phyloP scores from a whole-genome alignment of 2,329 filamentous ascomycete genomes.

The Metarhizium brunneum region DNA sequence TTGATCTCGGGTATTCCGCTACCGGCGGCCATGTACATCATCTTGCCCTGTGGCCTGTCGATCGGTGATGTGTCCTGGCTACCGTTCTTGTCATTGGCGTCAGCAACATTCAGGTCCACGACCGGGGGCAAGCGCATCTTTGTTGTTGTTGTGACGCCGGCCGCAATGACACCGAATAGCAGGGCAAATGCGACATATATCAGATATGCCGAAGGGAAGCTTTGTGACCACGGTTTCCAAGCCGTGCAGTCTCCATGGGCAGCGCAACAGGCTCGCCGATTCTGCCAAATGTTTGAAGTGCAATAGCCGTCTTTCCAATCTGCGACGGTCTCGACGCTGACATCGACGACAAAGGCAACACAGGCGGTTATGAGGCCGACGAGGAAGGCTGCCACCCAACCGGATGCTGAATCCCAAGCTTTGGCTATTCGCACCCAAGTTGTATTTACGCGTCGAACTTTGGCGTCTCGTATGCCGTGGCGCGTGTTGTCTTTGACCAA shows the following conservation, averaged over 20 bases:
- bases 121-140: slow-evolving; percentile 33
- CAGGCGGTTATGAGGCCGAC: slow-evolving; percentile 45
- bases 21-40: slow-evolving; percentile 50
- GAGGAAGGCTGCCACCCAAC: slow-evolving; percentile 44
- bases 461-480: slow-evolving; percentile 12
- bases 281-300: slow-evolving; percentile 31
- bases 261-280: slow-evolving; percentile 40
- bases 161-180: slow-evolving; percentile 15
- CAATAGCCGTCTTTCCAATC: slow-evolving; percentile 52
- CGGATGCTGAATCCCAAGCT: slow-evolving; percentile 38
- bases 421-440: neutral
- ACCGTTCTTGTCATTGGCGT: slow-evolving; percentile 1
- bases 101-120: slow-evolving; percentile 15
- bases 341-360: slow-evolving; percentile 46
- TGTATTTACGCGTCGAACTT: neutral
- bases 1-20: slow-evolving; percentile 54
- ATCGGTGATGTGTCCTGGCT: slow-evolving; percentile 5
- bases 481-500: slow-evolving; percentile 49
- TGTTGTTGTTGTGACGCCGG: slow-evolving; percentile 21
- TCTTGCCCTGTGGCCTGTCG: slow-evolving; percentile 28
- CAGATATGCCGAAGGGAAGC: slow-evolving; percentile 12
- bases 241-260: slow-evolving; percentile 21
- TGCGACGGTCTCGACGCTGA: slow-evolving; percentile 42
- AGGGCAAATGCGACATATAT: slow-evolving; percentile 18
- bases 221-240: slow-evolving; percentile 34